Base-by-base conservation (phyloP, 139 green algal species). In the Micromonas commoda region DNA sequence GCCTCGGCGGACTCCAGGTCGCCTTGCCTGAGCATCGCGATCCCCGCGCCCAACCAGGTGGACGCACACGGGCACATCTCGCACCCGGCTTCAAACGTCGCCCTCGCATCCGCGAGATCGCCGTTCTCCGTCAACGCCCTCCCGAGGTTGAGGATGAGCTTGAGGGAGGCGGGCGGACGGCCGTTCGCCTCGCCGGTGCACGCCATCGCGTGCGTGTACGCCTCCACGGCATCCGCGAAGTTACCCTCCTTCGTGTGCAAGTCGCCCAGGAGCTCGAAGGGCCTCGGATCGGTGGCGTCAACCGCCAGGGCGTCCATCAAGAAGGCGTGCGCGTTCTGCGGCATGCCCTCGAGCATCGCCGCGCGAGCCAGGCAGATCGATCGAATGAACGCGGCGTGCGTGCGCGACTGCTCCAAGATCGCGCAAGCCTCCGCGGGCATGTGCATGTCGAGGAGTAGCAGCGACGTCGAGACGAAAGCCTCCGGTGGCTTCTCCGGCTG, bases 1-100 rank as follows among this genome's bases (percentile, higher is more conserved):
- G 45, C 45, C 71, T 78, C 71, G 3, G 71, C 71, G 51, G 26
- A n/a, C 24, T 61, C 71, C 5, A 67, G 34, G 71, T 78, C 71
- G 29, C 45, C 71, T 6, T 45, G 20, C 20, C 54, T 20, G 54
- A 32, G 28, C 29, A 61, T 51, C 21, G 71, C 39, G 51, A 78
- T 69, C 24, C 31, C 71, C 23, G 39, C 52, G 71, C 71, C 71
- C 3, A 78, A 37, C 71, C 71, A 78, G 34, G 71, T 78, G 71
- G 71, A 78, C 24, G 71, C 71, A 37, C 21, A 76, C 5, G 71
- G 71, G 71, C 28, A 78, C 71, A 51, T 33, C 71, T 76, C 39
- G 71, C 71, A 78, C 21, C 34, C 71, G 24, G 45, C 31, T 24
- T 73, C 23, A 71, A 78, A 78, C 39, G 76, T 24, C 34, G 26